Percentiles rank a stretch among this genome's conserved stretches.
Evolutionary conservation across 129 eudicot genomes (phyloP).

Genomic region (Logfia minima): DNA sequence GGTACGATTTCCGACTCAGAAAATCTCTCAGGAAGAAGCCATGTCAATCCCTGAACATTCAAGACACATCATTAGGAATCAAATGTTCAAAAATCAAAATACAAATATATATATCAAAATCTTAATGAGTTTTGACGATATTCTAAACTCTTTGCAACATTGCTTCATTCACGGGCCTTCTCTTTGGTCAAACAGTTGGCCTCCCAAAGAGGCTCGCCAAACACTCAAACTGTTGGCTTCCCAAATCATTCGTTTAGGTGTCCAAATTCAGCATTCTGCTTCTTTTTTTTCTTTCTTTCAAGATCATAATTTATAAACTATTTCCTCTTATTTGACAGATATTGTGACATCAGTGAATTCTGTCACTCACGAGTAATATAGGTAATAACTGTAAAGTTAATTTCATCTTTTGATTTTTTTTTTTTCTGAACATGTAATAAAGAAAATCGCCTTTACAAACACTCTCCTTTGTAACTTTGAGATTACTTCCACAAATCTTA

Average conservation of each 20-base stretch:
- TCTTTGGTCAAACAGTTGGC: background rate
- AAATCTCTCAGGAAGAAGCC: slow-evolving; percentile 99
- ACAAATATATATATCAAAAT: no score
- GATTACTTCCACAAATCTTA: background rate
- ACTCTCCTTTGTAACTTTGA: background rate
- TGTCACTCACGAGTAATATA: background rate
- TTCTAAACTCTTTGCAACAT: background rate
- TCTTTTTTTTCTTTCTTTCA: background rate
- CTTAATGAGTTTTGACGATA: background rate
- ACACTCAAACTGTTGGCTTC: no score
- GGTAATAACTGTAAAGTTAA: background rate
- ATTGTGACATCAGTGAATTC: background rate
- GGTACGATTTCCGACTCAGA: slow-evolving; percentile 94
- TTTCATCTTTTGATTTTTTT: background rate
- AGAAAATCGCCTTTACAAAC: background rate
- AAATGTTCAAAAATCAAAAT: background rate
- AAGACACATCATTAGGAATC: slow-evolving; percentile 1
- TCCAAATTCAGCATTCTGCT: background rate
- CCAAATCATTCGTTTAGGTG: background rate
- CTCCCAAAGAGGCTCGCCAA: no score
- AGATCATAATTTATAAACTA: background rate
- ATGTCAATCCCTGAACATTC: slow-evolving; percentile 78
- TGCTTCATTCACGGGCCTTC: background rate
- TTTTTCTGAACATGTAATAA: background rate
- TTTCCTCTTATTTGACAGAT: background rate